These are phyloP conservation scores for Solanum rostratum DNA, from an alignment of 257 asterid genomes.

Conservation along the genomic window DNA sequence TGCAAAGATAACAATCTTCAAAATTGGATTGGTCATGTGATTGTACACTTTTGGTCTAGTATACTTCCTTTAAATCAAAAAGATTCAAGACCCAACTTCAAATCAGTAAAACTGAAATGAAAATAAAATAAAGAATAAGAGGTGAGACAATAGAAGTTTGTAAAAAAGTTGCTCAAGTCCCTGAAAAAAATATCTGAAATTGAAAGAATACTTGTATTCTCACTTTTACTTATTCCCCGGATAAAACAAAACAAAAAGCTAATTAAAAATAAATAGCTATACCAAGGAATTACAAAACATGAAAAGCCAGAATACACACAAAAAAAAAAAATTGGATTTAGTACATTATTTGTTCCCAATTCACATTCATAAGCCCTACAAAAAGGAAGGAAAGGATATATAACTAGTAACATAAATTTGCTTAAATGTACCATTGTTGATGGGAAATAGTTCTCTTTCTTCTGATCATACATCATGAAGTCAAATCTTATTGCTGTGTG, in stretches of 20 bases:
- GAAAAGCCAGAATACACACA: neutral
- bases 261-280: neutral
- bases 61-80: neutral
- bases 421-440: neutral
- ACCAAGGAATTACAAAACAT: neutral
- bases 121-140: neutral
- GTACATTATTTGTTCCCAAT: neutral
- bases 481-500: neutral
- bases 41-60: neutral
- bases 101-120: neutral
- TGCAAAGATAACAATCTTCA: neutral
- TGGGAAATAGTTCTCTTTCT: neutral
- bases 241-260: neutral
- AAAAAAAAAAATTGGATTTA: neutral
- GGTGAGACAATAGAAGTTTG: neutral
- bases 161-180: neutral
- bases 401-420: neutral
- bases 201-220: neutral
- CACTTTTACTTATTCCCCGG: neutral
- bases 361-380: neutral
- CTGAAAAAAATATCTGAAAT: too few species aligned
- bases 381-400: neutral
- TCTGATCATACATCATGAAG: neutral
- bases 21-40: neutral
- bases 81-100: neutral